Evolutionary conservation across 495 filamentous ascomycete genomes (phyloP).

Genomic region (Aspergillus conjunctus): DNA sequence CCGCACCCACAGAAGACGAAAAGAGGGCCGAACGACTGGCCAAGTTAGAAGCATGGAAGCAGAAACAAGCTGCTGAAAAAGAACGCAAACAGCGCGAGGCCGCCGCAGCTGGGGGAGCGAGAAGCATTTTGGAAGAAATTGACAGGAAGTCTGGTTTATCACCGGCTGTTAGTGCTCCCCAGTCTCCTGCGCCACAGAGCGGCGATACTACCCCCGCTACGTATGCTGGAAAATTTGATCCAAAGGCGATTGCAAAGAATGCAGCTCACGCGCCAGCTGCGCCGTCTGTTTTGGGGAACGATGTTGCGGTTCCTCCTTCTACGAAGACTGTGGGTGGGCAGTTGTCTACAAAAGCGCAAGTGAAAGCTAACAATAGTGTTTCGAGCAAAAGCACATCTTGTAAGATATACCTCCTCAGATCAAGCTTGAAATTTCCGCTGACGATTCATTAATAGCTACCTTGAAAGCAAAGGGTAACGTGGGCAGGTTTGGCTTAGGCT

Average conservation of each 20-base stretch:
- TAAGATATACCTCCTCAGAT: constrained; percentile 29
- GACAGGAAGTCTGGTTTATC: constrained; percentile 67
- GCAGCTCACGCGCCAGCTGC: constrained; percentile 49
- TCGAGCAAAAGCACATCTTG: constrained; percentile 47
- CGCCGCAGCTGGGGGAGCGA: constrained; percentile 59
- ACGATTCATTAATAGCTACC: constrained; percentile 30
- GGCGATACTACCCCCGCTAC: constrained; percentile 49
- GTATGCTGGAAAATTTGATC: constrained; percentile 84
- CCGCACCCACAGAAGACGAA: constrained; percentile 70
- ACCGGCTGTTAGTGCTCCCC: constrained; percentile 55
- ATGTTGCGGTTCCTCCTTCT: constrained; percentile 61
- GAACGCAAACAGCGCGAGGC: constrained; percentile 74
- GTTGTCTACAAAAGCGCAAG: constrained; percentile 46
- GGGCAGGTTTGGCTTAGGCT: constrained; percentile 80
- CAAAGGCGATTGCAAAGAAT: constrained; percentile 81
- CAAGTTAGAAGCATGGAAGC: constrained; percentile 89
- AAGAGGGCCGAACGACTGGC: constrained; percentile 83
- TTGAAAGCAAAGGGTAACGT: constrained; percentile 69
- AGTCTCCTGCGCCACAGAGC: constrained; percentile 53
- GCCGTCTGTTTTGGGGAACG: constrained; percentile 57
- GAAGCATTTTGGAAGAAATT: constrained; percentile 73
- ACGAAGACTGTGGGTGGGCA: constrained; percentile 50
- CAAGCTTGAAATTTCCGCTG: constrained; percentile 12
- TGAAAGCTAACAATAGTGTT: constrained; percentile 56
- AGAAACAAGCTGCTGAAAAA: constrained; percentile 78